Evolutionary conservation across 1,139 yeast species (phyloP).

Genomic region (Blastobotrys buckinghamii): DNA sequence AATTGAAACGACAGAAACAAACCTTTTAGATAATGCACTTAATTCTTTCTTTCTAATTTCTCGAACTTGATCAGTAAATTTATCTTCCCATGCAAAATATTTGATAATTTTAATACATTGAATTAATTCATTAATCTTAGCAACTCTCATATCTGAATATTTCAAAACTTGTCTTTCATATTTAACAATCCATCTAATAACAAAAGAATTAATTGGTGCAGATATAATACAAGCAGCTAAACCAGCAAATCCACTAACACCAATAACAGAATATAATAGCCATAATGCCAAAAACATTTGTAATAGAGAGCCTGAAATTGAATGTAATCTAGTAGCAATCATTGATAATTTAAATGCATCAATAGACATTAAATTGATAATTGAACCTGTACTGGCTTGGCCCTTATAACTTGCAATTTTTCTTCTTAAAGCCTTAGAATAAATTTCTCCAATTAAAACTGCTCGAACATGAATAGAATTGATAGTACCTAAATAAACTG

Average conservation of each 20-base stretch:
- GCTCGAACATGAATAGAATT: constrained; percentile 83
- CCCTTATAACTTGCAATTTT: constrained; percentile 58
- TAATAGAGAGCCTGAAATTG: constrained; percentile 63
- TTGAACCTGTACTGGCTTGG: constrained; percentile 65
- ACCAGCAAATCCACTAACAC: constrained; percentile 88
- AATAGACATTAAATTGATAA: constrained; percentile 90
- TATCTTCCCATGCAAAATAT: constrained; percentile 93
- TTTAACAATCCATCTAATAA: constrained; percentile 63
- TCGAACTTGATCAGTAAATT: constrained; percentile 67
- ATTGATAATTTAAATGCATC: constrained; percentile 93
- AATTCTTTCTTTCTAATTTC: constrained; percentile 72
- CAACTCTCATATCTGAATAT: constrained; percentile 84
- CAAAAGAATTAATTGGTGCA: constrained; percentile 68
- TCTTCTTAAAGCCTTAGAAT: constrained; percentile 90
- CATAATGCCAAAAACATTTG: constrained; percentile 63
- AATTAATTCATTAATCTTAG: constrained; percentile 87
- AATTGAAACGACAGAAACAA: constrained; percentile 59
- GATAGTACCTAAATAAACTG: constrained; percentile 72
- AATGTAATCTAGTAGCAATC: constrained; percentile 82
- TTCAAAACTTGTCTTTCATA: constrained; percentile 67
- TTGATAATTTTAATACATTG: constrained; percentile 91
- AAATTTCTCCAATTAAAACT: constrained; percentile 72
- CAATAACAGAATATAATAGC: constrained; percentile 65
- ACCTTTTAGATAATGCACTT: constrained; percentile 50
- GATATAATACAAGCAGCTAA: constrained; percentile 55